Conservation (phyloP, 2,329 filamentous ascomycete species). For the Aspergillus ochraceoroseus region DNA sequence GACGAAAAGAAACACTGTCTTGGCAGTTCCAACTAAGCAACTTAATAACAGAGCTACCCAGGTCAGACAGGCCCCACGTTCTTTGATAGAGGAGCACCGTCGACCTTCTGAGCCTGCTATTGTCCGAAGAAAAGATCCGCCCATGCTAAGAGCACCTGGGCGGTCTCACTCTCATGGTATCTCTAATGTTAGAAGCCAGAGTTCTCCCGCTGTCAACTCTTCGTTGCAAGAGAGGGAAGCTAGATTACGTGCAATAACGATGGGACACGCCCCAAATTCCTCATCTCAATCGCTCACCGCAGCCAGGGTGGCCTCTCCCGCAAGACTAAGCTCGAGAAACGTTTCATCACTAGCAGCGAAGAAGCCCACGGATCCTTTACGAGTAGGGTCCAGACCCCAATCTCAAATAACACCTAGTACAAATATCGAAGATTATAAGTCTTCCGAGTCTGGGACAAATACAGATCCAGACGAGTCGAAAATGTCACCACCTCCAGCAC, state of each 20-base stretch:
- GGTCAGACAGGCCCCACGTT: conserved; percentile 38
- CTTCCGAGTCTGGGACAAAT: conserved; percentile 5
- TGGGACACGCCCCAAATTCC: conserved; percentile 18
- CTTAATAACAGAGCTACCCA: conserved; percentile 38
- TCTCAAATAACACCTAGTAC: conserved; percentile 2
- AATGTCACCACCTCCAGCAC: conserved; percentile 11
- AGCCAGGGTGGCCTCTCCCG: conserved; percentile 4
- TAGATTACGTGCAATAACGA: conserved; percentile 30
- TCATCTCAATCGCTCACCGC: conserved; percentile 8
- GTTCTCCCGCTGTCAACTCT: conserved; percentile 7
- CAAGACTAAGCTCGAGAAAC: conserved; percentile 1
- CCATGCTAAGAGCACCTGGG: conserved; percentile 19
- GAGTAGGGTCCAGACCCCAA: conserved; percentile 1
- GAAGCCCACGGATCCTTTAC: conserved; percentile 1
- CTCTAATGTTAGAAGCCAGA: conserved; percentile 2
- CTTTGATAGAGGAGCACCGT: conserved; percentile 42
- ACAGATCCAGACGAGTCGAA: conserved; percentile 12
- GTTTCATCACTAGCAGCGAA: conserved; percentile 7
- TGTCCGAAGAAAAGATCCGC: conserved; percentile 14
- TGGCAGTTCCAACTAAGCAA: conserved; percentile 41
- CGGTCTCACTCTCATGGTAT: conserved; percentile 13
- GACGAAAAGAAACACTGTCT: conserved; percentile 34
- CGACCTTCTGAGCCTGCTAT: conserved; percentile 22
- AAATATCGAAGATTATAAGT: conserved; percentile 1
- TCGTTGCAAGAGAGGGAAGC: conserved; percentile 30